Percentiles rank a stretch among this genome's conserved stretches.
These are phyloP conservation scores for Leishmania tropica DNA, from an alignment of 208 protist species.

Conservation along the genomic window DNA sequence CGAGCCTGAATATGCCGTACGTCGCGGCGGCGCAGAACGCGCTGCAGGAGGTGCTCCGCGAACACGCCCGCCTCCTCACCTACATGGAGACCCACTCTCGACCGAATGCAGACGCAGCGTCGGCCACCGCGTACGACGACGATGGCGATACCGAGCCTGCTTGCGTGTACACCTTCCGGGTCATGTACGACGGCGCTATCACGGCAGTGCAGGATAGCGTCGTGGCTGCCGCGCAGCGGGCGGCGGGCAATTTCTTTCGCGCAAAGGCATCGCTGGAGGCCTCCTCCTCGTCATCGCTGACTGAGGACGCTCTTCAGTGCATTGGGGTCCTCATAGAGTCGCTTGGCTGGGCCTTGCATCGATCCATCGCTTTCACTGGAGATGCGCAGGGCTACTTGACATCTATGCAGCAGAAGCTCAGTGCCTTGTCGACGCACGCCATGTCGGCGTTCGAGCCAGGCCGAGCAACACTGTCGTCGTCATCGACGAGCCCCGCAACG, in stretches of 20 bases:
- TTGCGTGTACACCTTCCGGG: slow-evolving; percentile 20
- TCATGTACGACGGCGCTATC: slow-evolving; percentile 19
- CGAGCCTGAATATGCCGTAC: slow-evolving; percentile 4
- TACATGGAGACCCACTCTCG: slow-evolving; percentile 34
- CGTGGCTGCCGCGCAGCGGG: slow-evolving; percentile 1
- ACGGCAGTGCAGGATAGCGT: slow-evolving; percentile 14
- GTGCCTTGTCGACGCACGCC: not conserved
- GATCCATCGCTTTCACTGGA: slow-evolving; percentile 2
- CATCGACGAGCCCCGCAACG: not conserved
- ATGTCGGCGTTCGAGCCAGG: not conserved
- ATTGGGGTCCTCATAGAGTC: slow-evolving; percentile 12
- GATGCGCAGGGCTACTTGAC: slow-evolving; percentile 2
- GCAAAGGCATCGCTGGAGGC: not conserved
- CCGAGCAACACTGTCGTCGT: not conserved
- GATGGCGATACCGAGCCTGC: slow-evolving; percentile 6
- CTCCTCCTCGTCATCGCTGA: not conserved
- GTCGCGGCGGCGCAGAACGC: slow-evolving; percentile 26
- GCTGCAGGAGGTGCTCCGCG: slow-evolving; percentile 29
- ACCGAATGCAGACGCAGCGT: not conserved
- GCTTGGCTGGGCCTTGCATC: slow-evolving; percentile 24
- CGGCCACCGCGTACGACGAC: not conserved
- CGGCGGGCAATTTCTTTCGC: not conserved
- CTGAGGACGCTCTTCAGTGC: slow-evolving; percentile 3
- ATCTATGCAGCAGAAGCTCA: slow-evolving; percentile 8
- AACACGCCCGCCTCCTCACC: slow-evolving; percentile 32